Percentiles rank a stretch among this genome's conserved stretches.
These are phyloP conservation scores for Pichia manshurica DNA, from an alignment of 805 yeast genomes.

Conservation along the genomic window DNA sequence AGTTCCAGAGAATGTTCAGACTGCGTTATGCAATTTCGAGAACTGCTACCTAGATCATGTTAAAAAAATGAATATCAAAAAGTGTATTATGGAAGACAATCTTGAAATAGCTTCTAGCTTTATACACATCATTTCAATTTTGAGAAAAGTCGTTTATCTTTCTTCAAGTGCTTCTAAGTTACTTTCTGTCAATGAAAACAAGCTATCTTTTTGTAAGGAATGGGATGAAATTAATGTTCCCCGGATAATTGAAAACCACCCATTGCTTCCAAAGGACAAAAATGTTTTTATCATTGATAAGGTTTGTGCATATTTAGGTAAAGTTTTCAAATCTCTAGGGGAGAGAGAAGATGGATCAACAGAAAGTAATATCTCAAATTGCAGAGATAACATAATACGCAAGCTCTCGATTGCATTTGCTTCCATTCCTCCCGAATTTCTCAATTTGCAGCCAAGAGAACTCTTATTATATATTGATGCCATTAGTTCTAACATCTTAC, in stretches of 20 bases:
- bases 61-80: slow-evolving; percentile 42
- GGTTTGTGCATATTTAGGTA: slow-evolving; percentile 28
- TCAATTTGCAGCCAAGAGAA: slow-evolving; percentile 47
- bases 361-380: slow-evolving; percentile 7
- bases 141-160: slow-evolving; percentile 20
- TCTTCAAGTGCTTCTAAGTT: slow-evolving; percentile 37
- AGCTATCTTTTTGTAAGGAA: slow-evolving; percentile 11
- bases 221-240: slow-evolving; percentile 39
- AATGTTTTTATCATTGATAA: slow-evolving; percentile 29
- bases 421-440: slow-evolving; percentile 32
- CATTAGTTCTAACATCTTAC: slow-evolving; percentile 49
- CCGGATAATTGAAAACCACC: slow-evolving; percentile 15
- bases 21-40: slow-evolving; percentile 50
- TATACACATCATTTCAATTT: slow-evolving; percentile 17
- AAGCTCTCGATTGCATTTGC: slow-evolving; percentile 17
- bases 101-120: slow-evolving; percentile 39
- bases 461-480: slow-evolving; percentile 50
- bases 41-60: slow-evolving; percentile 42
- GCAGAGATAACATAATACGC: slow-evolving; percentile 1
- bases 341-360: slow-evolving; percentile 3
- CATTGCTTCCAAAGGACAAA: slow-evolving; percentile 15
- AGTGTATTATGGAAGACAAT: slow-evolving; percentile 45
- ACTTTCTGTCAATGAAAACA: slow-evolving; percentile 39
- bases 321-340: not conserved
- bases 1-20: slow-evolving; percentile 52